Conservation (phyloP, 495 filamentous ascomycete genomes). For the Xanthoparmelia taractica region DNA sequence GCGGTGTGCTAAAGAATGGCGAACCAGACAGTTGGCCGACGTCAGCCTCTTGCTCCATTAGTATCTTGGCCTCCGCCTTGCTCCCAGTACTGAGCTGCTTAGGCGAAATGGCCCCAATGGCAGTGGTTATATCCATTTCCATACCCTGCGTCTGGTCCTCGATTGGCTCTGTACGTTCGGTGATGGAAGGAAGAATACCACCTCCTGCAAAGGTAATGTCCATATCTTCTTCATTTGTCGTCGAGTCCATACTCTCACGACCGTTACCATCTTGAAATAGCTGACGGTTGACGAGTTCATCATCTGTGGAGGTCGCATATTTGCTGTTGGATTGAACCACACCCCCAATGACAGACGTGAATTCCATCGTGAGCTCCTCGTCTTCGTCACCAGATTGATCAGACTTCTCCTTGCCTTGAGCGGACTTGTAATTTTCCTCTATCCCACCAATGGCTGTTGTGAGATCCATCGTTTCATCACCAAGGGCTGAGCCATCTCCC, state of each 20-base stretch:
- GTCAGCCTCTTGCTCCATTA: conserved; percentile 55
- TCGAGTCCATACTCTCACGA: conserved; percentile 19
- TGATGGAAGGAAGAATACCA: conserved; percentile 47
- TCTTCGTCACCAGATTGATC: conserved; percentile 42
- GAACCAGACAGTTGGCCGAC: conserved; percentile 47
- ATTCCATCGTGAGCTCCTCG: conserved; percentile 75
- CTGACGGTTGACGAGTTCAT: conserved; percentile 15
- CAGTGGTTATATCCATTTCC: conserved; percentile 55
- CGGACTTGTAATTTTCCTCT: conserved; percentile 40
- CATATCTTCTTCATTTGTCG: conserved; percentile 45
- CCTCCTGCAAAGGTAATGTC: conserved; percentile 69
- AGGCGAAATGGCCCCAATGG: conserved; percentile 49
- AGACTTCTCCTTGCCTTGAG: conserved; percentile 18
- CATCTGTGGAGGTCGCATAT: background rate
- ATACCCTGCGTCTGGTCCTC: conserved; percentile 43
- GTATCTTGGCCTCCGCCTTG: conserved; percentile 46
- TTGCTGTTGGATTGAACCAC: conserved; percentile 37
- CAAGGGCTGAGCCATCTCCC: conserved; percentile 19
- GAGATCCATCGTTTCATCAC: conserved; percentile 30
- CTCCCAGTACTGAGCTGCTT: conserved; percentile 33
- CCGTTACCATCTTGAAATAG: conserved; percentile 1
- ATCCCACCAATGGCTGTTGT: conserved; percentile 63
- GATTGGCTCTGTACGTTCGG: conserved; percentile 32
- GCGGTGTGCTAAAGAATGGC: conserved; percentile 41
- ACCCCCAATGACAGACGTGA: conserved; percentile 65